Base-by-base conservation (phyloP, 2,329 filamentous ascomycete species). In the Colletotrichum costaricense region DNA sequence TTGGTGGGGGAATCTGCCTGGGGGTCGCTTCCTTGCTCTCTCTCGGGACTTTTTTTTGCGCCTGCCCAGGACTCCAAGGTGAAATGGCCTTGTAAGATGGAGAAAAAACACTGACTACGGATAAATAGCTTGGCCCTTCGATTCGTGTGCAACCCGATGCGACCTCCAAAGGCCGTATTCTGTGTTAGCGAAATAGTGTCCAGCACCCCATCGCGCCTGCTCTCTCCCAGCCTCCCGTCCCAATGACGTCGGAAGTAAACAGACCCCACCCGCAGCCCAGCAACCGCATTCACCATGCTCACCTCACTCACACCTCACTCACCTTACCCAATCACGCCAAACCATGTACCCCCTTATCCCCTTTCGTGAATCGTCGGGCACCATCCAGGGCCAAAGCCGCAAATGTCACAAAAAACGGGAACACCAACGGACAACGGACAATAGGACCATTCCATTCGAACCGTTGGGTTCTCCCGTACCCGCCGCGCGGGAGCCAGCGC, bases 231-330 rank as follows among this genome's bases (percentile, higher is more conserved):
- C 56, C 55, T 33, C 54, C 38, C 22, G 60, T 33, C 54, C 38
- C 22, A 63, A 78, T 82, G 80, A 82, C 81, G 79, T 82, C 78
- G 75, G 42, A 76, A 78, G 79, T 81, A 81, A 82, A 80, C 49
- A 81, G 33, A 33, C 8, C 8, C 3, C 7, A 14, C 55, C 3
- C 2, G 72, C 74, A 77, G 74, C 68, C 75, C 28, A 75, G 74
- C 80, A 81, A 81, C 80, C 52, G 24, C 11, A 30, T 16, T 5
- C 33, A 24, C 6, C 24, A 8, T 5, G 38, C 16, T 42, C 33
- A 35, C 33, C 33, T 35, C 33, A 12, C 11, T 33, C 14, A 42
- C 38, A 81, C 80, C 52, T 22, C 9, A 33, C 24, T 14, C 11
- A 24, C 22, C 38, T 42, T 78, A 78, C 78, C 79, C 55, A 66